Percentiles rank a stretch among this genome's conserved stretches.
phyloP scores from a whole-genome alignment of 768 basidiomycete species.

The Boletales sp. region DNA sequence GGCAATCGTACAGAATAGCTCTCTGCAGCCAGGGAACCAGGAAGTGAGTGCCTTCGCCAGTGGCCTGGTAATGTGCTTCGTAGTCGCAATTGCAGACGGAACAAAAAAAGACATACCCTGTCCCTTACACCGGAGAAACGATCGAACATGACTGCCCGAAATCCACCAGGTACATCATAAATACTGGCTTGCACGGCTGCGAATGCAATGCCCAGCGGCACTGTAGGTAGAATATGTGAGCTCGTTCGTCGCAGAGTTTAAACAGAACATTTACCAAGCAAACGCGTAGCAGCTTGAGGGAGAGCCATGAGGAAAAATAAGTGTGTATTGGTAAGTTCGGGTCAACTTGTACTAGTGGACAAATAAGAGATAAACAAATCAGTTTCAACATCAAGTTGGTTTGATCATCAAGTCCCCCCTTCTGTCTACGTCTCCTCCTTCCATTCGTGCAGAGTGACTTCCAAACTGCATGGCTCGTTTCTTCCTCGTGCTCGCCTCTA shows the following conservation, averaged over 20 bases:
- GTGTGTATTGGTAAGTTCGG: not conserved
- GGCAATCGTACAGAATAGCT: constrained; percentile 95
- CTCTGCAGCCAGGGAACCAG: constrained; percentile 93
- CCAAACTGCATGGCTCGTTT: constrained; percentile 99
- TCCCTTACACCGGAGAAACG: constrained; percentile 89
- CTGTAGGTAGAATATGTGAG: constrained; percentile 15
- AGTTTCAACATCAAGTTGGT: not conserved
- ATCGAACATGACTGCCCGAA: constrained; percentile 97
- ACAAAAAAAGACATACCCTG: constrained; percentile 43
- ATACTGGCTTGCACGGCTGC: constrained; percentile 49
- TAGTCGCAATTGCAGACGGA: too few relatives aligned
- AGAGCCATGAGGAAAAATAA: constrained; percentile 42
- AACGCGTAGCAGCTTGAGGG: constrained; percentile 43
- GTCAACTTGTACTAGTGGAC: not conserved
- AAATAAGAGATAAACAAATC: constrained; percentile 27
- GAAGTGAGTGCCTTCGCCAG: constrained; percentile 93
- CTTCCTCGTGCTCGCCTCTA: constrained; percentile 68
- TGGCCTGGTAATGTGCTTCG: constrained; percentile 50
- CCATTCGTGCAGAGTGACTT: constrained; percentile 81
- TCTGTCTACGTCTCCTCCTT: constrained; percentile 46
- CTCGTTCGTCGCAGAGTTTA: not conserved
- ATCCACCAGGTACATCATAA: constrained; percentile 84
- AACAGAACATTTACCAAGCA: constrained; percentile 40
- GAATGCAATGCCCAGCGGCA: constrained; percentile 40
- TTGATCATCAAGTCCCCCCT: constrained; percentile 45